These are phyloP conservation scores for Stenocarpella maydis DNA, from an alignment of 2,329 filamentous ascomycete species.

Conservation along the genomic window DNA sequence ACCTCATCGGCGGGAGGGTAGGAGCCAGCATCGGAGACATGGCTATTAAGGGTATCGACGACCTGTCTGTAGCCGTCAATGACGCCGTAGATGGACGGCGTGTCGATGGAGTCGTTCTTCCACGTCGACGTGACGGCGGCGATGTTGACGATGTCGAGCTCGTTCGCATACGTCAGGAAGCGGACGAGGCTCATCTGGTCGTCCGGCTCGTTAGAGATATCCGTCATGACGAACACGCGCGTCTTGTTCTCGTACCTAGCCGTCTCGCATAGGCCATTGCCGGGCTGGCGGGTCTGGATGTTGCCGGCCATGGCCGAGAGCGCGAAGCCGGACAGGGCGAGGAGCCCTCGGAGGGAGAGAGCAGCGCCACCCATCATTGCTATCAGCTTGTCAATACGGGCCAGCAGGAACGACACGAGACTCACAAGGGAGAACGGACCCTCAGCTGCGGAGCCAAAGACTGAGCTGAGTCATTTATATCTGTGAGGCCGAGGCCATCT, in stretches of 20 bases:
- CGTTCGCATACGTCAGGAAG: conserved; percentile 54
- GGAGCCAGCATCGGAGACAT: conserved; percentile 52
- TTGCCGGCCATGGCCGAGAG: conserved; percentile 21
- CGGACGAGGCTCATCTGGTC: conserved; percentile 54
- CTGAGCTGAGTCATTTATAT: conserved; percentile 1
- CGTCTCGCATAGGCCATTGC: conserved; percentile 22
- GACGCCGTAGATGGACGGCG: conserved; percentile 53
- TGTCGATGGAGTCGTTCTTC: conserved; percentile 50
- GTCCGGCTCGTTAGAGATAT: conserved; percentile 57
- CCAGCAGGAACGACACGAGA: not conserved
- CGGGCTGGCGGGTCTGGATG: not conserved
- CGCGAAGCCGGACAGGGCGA: conserved; percentile 20
- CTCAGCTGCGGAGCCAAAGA: not conserved
- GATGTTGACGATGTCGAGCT: conserved; percentile 56
- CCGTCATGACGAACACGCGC: conserved; percentile 51
- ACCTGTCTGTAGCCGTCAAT: conserved; percentile 53
- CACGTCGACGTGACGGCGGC: conserved; percentile 56
- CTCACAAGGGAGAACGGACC: not conserved
- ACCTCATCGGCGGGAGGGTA: conserved; percentile 51
- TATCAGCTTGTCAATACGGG: conserved; percentile 21
- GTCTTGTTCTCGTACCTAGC: conserved; percentile 39
- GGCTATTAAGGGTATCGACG: conserved; percentile 56
- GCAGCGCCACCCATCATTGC: conserved; percentile 16
- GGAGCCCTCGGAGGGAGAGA: conserved; percentile 14
- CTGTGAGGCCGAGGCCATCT: not conserved